Evolutionary conservation across 176 grass and related monocot genomes (phyloP), one percentile per base, ranked within the genome.

Genomic region (Ampelocalamus luodianensis): DNA sequence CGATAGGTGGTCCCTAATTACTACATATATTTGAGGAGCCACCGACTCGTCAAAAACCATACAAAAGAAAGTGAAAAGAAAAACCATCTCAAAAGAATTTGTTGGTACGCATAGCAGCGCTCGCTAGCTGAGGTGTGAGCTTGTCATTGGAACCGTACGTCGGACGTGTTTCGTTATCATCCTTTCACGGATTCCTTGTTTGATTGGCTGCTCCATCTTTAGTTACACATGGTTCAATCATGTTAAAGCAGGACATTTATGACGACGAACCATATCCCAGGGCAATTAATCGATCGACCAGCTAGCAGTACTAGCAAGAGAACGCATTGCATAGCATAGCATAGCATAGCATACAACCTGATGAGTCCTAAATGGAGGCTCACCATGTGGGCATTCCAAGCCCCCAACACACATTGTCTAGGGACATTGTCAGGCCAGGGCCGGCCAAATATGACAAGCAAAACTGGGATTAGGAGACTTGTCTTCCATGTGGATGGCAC

Each of bases 401-500:
- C 20, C 77, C 60, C 71, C 83, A 86, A 86, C 64, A 82, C 17
- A 85, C 67, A 51, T 68, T 76, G 78, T 85, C 78, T 50, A 85
- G 63, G 56, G 27, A 48, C 71, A 92, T 51, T 81, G 77, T 62
- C 15, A 83, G 55, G 56, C 64, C 51, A 89, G 68, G 72, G 79
- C 32, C 45, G 79, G 83, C 78, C 53, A 88, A 90, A 62, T 62
- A 79, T 72, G 83, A 86, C 82, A 68, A 45, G 59, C 68, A 68
- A 62, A 80, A 81, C 70, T 74, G 82, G 79, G 89, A 88, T 88
- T 85, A 75, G 66, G 71, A 81, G 38, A 8, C 39, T 77, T 87
- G 86, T 53, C 59, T 50, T 88, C 91, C 90, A 87, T 87, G 85
- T 90, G 88, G 79, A 82, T 76, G 81, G 40, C 93, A 92, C 82